Conservation (phyloP, 2,329 filamentous ascomycete species). For the Fusarium coffeatum region DNA sequence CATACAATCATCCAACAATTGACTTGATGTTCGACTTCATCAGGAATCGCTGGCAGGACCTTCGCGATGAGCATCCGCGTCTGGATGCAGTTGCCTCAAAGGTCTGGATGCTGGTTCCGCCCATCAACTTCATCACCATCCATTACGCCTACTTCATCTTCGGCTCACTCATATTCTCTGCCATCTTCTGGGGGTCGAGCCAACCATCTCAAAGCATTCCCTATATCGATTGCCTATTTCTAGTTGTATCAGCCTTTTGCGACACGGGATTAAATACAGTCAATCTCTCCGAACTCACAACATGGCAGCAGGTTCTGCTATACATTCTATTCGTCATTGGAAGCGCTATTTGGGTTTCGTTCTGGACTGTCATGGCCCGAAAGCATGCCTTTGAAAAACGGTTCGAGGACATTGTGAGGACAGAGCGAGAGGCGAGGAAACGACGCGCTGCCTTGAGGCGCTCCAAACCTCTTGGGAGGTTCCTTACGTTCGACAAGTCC, state of each 20-base stretch:
- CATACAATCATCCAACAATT: background rate
- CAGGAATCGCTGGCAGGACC: constrained; percentile 38
- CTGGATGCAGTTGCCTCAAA: constrained; percentile 15
- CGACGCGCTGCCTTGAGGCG: constrained; percentile 34
- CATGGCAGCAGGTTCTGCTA: constrained; percentile 74
- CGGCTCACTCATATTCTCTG: constrained; percentile 64
- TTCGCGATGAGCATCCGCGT: constrained; percentile 38
- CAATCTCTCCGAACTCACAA: constrained; percentile 71
- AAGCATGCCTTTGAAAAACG: constrained; percentile 71
- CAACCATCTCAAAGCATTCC: constrained; percentile 62
- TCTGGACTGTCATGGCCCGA: constrained; percentile 70
- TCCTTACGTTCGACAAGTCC: constrained; percentile 38
- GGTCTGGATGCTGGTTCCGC: constrained; percentile 48
- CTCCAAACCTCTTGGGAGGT: constrained; percentile 28
- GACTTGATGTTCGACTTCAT: constrained; percentile 37
- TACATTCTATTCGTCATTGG: constrained; percentile 74
- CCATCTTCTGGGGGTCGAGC: constrained; percentile 71
- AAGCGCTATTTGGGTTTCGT: constrained; percentile 74
- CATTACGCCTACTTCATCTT: constrained; percentile 75
- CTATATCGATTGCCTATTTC: constrained; percentile 74
- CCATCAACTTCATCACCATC: constrained; percentile 71
- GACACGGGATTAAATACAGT: constrained; percentile 75
- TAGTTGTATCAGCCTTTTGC: constrained; percentile 74
- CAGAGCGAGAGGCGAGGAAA: constrained; percentile 50
- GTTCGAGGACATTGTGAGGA: constrained; percentile 64